Evolutionary conservation across 225 moss, liverwort and hornwort species (phyloP).

Genomic region (Pseudoscleropodium purum): DNA sequence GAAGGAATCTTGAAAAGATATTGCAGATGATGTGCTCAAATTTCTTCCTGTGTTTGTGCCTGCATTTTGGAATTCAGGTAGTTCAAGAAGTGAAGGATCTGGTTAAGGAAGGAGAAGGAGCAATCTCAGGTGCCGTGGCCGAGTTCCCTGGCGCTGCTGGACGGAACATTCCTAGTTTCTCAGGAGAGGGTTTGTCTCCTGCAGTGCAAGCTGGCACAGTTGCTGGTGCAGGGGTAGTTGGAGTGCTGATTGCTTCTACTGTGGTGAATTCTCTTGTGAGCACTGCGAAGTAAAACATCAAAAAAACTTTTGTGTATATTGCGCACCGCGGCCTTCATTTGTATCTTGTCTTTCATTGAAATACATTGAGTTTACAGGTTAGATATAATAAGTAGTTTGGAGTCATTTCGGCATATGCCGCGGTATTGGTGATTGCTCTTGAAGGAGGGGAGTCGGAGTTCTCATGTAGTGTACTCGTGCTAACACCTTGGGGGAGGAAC

Average conservation of each 20-base stretch:
- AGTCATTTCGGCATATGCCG: conserved; percentile 8
- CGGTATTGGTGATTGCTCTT: conserved; percentile 20
- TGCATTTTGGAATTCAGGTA: conserved; percentile 21
- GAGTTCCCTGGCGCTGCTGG: conserved; percentile 30
- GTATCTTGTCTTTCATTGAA: conserved; percentile 10
- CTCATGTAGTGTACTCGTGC: conserved; percentile 1
- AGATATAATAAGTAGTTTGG: conserved; percentile 11
- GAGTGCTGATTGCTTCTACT: conserved; percentile 68
- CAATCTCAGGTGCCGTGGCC: conserved; percentile 32
- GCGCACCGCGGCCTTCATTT: conserved; percentile 8
- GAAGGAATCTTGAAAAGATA: neutral
- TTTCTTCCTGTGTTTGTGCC: neutral
- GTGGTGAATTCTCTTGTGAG: conserved; percentile 75
- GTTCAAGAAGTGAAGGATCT: conserved; percentile 65
- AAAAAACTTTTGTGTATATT: conserved; percentile 13
- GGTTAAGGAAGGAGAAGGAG: conserved; percentile 60
- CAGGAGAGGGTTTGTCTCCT: conserved; percentile 43
- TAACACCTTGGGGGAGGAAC: neutral
- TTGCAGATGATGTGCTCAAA: neutral
- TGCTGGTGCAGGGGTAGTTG: conserved; percentile 67
- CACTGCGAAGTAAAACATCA: conserved; percentile 57
- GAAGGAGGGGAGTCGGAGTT: conserved; percentile 8
- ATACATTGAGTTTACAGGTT: conserved; percentile 23
- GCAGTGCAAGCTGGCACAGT: conserved; percentile 68
- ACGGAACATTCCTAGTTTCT: conserved; percentile 17